phyloP scores from a whole-genome alignment of 2,329 filamentous ascomycete species.

The Phyllosticta paracitricarpa region DNA sequence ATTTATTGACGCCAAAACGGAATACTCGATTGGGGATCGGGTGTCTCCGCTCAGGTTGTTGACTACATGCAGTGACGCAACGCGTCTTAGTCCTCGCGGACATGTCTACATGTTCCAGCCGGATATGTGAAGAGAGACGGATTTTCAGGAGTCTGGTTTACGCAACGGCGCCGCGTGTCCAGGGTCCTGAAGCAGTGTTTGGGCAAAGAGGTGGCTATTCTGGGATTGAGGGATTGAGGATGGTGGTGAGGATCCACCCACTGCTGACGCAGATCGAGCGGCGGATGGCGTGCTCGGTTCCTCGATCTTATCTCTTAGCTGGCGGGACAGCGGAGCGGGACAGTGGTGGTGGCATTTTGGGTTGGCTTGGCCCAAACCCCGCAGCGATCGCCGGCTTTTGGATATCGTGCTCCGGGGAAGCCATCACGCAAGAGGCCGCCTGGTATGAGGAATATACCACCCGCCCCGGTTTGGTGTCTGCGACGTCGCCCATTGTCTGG shows the following conservation, averaged over 20 bases:
- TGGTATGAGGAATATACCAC: constrained; percentile 2
- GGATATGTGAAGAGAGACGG: not conserved
- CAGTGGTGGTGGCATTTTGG: not conserved
- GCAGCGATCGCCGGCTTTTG: constrained; percentile 2
- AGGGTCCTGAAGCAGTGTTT: not conserved
- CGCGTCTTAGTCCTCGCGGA: not conserved
- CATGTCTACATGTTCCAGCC: not conserved
- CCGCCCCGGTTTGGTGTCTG: not conserved
- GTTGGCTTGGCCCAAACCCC: constrained; percentile 2
- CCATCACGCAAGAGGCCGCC: constrained; percentile 9
- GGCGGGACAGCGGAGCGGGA: constrained; percentile 3
- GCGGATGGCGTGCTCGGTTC: not conserved
- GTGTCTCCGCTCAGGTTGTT: not conserved
- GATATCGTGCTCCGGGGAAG: constrained; percentile 8
- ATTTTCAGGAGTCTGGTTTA: not conserved
- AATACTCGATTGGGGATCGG: not conserved
- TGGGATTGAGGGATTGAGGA: too few relatives aligned
- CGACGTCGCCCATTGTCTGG: not conserved
- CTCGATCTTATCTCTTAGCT: not conserved
- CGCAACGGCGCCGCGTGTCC: not conserved
- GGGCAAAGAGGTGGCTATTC: not conserved
- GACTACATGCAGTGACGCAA: too few relatives aligned
- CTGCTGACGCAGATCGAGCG: not conserved
- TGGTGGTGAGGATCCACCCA: not conserved
- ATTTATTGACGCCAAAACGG: too few relatives aligned